Base-by-base conservation (phyloP, 129 eudicot genomes). In the Chrysanthemum lavandulifolium region DNA sequence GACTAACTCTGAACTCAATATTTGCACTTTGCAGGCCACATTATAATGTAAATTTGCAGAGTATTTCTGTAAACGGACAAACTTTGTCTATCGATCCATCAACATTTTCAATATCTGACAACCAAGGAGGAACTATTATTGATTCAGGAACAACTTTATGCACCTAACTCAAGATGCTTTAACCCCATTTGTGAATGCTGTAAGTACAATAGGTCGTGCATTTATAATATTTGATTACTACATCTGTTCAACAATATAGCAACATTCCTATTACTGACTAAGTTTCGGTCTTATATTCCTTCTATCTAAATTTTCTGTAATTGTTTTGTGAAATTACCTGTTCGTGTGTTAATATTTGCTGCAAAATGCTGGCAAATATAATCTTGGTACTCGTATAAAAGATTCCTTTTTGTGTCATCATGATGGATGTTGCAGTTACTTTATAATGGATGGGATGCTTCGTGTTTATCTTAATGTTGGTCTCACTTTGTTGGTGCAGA, bases 91-190 rank as follows among this genome's bases (percentile, higher is more conserved):
- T 95, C 55, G 86, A 81, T 75, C 72, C 93, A 50, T 78, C 86
- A 62, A 91, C 84, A 0, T 95, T 90, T 82, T 78, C 91, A 49
- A 90, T 94, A 43, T 83, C 96, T 0, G 74, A 61, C 77, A 90
- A 83, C 77, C 73, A 79, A 31, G 97, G 99, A 73, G 99, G 99
- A 71, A 95, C 99, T 16, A 95, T 95, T 43, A 83, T 95, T 63
- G 99, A 95, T 88, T 95, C 97, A 10, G 99, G 99, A 78, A 95
- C 99, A 58, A 95, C 99, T 71, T 78, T 95, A 72, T n/a, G 97
- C 97, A 95, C 83, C 83, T 95, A 54, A 94, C 96, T 1, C 88
- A 90, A 82, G 91, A 49, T 11, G 99, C 96, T 76, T 90, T 84
- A 80, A 86, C 73, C 70, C 89, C 97, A 12, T 86, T 95, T 76